phyloP scores from a whole-genome alignment of 75 land plant genomes.

The Ceratopteris richardii region DNA sequence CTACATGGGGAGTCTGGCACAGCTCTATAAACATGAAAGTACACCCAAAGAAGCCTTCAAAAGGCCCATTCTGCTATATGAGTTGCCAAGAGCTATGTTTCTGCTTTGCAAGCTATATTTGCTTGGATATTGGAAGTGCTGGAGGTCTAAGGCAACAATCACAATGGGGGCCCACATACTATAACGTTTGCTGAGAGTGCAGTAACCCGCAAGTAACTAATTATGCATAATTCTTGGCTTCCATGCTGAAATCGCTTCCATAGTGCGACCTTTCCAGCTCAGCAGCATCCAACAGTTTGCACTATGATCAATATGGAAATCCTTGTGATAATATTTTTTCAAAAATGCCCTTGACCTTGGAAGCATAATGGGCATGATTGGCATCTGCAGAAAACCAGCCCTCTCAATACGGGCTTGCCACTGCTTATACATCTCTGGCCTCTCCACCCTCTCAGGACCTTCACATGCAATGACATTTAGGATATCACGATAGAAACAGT shows the following conservation, averaged over 20 bases:
- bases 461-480: constrained; percentile 83
- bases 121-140: no score
- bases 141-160: no score
- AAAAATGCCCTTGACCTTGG: constrained; percentile 27
- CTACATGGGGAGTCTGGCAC: no score
- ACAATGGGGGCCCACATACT: no score
- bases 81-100: no score
- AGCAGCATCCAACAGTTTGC: constrained; percentile 64
- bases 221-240: constrained; percentile 25
- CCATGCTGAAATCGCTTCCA: constrained; percentile 56
- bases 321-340: constrained; percentile 39
- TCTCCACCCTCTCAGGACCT: constrained; percentile 65
- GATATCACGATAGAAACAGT: constrained; percentile 45
- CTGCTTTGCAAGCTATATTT: no score
- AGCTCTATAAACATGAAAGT: no score
- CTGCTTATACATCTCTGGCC: constrained; percentile 80
- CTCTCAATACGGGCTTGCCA: constrained; percentile 66
- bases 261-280: constrained; percentile 76
- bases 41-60: no score
- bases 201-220: no score
- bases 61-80: no score
- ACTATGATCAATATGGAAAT: constrained; percentile 58
- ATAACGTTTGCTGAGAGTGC: no score
- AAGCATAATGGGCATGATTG: constrained; percentile 28
- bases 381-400: constrained; percentile 67